Base-by-base conservation (phyloP, 495 filamentous ascomycete genomes). In the Wilcoxina mikolae region DNA sequence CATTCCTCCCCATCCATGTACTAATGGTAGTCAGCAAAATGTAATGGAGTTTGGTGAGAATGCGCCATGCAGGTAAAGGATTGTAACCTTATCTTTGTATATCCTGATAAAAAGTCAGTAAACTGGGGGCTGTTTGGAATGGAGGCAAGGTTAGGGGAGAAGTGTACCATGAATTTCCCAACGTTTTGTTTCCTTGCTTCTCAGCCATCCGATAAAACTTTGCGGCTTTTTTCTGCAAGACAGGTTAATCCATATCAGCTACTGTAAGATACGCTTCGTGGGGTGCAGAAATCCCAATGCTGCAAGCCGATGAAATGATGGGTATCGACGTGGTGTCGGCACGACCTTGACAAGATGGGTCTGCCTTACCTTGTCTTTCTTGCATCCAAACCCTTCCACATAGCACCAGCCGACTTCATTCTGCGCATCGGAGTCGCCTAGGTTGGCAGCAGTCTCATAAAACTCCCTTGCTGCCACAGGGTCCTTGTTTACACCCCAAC, bases 361-460 rank as follows among this genome's bases (percentile, higher is more conserved):
- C 15, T 35, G 31, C 5, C 85, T 67, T 71, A 95, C 91, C 84
- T 93, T 95, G 70, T 96, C 87, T 69, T 96, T 99, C 69, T 85
- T 87, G 55, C 84, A 85, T 23, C 91, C 91, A 69, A 93, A 94
- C 11, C 91, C 91, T 64, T 94, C 84, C 18, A 90, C 68, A 72
- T 93, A 96, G 70, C 93, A 99, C 87, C 88, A 93, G 23, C 83
- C 91, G 59, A 83, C 82, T 67, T 95, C 89, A 67, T 95, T 94
- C 88, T 95, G 95, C 43, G 90, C 93, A 73, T 99, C 91, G 35
- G 84, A 84, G 69, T 99, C 91, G 43, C 90, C 90, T 53, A 99
- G 69, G 59, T 96, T 95, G 38, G 91, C 91, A 22, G 91, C 91
- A 25, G 87, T 94, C 69, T 96, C 88, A 70, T 95, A 96, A 68